Percentiles rank a stretch among this genome's conserved stretches.
phyloP scores from a whole-genome alignment of 768 basidiomycete species.

The Gloeophyllum trabeum region DNA sequence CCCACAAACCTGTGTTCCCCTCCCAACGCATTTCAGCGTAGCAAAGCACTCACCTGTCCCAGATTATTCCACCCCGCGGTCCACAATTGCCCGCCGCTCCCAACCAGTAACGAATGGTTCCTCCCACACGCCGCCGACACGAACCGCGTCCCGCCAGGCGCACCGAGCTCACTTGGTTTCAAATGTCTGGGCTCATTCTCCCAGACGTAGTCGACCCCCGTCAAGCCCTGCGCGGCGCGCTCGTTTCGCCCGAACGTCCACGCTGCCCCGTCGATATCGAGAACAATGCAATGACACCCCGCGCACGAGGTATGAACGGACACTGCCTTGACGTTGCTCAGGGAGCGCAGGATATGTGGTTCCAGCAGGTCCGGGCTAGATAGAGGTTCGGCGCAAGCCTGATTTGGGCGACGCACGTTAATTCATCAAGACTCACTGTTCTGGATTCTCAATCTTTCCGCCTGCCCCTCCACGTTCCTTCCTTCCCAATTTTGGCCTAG shows the following conservation, averaged over 20 bases:
- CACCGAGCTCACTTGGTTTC: conserved; percentile 50
- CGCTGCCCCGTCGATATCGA: conserved; percentile 69
- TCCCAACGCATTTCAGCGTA: not conserved
- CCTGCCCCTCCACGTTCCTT: conserved; percentile 51
- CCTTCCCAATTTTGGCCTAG: conserved; percentile 65
- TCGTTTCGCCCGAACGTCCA: conserved; percentile 88
- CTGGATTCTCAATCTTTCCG: conserved; percentile 29
- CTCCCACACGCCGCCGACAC: conserved; percentile 78
- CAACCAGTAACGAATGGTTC: conserved; percentile 75
- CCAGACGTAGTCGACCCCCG: conserved; percentile 44
- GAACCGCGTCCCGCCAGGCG: conserved; percentile 31
- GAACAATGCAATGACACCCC: conserved; percentile 64
- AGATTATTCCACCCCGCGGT: conserved; percentile 69
- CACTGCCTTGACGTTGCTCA: conserved; percentile 65
- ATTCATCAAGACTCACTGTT: conserved; percentile 15
- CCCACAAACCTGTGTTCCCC: not conserved
- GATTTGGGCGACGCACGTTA: not conserved
- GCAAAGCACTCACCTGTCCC: conserved; percentile 50
- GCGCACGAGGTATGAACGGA: conserved; percentile 70
- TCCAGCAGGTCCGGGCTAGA: conserved; percentile 70
- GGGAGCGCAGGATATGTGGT: conserved; percentile 82
- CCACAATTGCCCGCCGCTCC: conserved; percentile 76
- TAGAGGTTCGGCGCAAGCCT: conserved; percentile 1
- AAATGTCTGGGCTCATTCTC: conserved; percentile 65
- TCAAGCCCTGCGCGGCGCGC: conserved; percentile 52